Evolutionary conservation across 2,329 filamentous ascomycete species (phyloP).

Genomic region (Alternaria sp.): DNA sequence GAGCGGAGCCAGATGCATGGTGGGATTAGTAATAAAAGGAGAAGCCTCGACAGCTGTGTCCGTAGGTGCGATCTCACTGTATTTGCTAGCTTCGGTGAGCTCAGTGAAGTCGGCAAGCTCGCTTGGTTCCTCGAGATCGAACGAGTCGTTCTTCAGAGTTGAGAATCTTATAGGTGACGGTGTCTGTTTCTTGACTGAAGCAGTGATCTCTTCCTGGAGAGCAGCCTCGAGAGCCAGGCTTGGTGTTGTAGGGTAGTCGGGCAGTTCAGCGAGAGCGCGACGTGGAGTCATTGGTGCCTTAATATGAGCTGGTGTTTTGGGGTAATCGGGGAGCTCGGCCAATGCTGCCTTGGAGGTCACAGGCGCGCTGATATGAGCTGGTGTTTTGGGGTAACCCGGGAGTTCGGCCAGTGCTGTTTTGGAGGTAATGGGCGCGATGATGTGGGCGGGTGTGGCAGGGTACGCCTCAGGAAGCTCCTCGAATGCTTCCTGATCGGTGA

Average conservation of each 20-base stretch:
- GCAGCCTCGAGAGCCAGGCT: slow-evolving; percentile 32
- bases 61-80: slow-evolving; percentile 17
- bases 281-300: slow-evolving; percentile 23
- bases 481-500: slow-evolving; percentile 24
- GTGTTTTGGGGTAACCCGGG: slow-evolving; percentile 29
- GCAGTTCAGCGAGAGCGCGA: slow-evolving; percentile 31
- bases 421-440: slow-evolving; percentile 7
- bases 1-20: slow-evolving; percentile 23
- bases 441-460: slow-evolving; percentile 16
- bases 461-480: slow-evolving; percentile 15
- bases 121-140: slow-evolving; percentile 9
- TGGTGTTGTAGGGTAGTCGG: slow-evolving; percentile 31
- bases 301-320: slow-evolving; percentile 30
- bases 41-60: slow-evolving; percentile 19
- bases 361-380: slow-evolving; percentile 14
- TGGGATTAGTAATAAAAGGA: slow-evolving; percentile 13
- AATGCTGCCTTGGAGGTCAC: slow-evolving; percentile 9
- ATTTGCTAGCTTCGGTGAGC: slow-evolving; percentile 18
- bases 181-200: slow-evolving; percentile 35
- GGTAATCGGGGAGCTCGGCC: slow-evolving; percentile 30
- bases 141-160: slow-evolving; percentile 15
- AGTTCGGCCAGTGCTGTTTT: slow-evolving; percentile 21
- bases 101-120: slow-evolving; percentile 22
- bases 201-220: slow-evolving; percentile 32
- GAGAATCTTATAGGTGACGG: slow-evolving; percentile 26